A percentile compares a stretch with the other conserved stretches of the same genome.
phyloP scores from a whole-genome alignment of 164 flowering plant genomes.

The Berberis thunbergii region DNA sequence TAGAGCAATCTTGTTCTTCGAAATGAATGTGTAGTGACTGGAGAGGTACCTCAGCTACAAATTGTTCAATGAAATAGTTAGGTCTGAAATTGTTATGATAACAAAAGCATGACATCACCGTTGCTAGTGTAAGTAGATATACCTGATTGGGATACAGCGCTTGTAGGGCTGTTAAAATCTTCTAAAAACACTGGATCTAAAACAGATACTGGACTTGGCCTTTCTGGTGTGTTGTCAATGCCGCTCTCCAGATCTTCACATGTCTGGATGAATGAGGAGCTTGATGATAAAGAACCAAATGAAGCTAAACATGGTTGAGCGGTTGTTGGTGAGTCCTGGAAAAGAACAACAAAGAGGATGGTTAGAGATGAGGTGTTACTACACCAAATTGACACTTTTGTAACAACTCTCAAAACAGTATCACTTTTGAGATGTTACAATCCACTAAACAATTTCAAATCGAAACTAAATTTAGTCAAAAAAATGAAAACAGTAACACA shows the following conservation, averaged over 20 bases:
- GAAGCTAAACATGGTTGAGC: constrained; percentile 18
- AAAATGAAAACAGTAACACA: not conserved
- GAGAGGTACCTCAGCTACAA: constrained; percentile 37
- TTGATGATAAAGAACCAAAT: constrained; percentile 23
- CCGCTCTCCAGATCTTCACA: constrained; percentile 26
- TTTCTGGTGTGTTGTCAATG: constrained; percentile 26
- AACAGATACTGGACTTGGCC: constrained; percentile 86
- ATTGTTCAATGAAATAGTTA: constrained; percentile 5
- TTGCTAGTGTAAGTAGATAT: not conserved
- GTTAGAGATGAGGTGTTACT: not conserved
- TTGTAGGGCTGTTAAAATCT: constrained; percentile 54
- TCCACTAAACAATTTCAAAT: too few relatives aligned
- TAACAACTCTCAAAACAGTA: too few relatives aligned
- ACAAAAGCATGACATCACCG: not conserved
- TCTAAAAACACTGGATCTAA: constrained; percentile 64
- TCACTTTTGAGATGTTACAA: too few relatives aligned
- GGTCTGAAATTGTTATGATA: not conserved
- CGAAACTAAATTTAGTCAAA: too few relatives aligned
- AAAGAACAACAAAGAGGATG: constrained; percentile 1
- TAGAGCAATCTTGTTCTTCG: constrained; percentile 36
- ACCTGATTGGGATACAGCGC: constrained; percentile 37
- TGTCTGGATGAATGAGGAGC: constrained; percentile 18
- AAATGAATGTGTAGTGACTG: constrained; percentile 54
- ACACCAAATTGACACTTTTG: not conserved
- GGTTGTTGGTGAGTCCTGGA: constrained; percentile 32